These are phyloP conservation scores for Colletotrichum sp. DNA, from an alignment of 2,329 filamentous ascomycete genomes.

Conservation along the genomic window DNA sequence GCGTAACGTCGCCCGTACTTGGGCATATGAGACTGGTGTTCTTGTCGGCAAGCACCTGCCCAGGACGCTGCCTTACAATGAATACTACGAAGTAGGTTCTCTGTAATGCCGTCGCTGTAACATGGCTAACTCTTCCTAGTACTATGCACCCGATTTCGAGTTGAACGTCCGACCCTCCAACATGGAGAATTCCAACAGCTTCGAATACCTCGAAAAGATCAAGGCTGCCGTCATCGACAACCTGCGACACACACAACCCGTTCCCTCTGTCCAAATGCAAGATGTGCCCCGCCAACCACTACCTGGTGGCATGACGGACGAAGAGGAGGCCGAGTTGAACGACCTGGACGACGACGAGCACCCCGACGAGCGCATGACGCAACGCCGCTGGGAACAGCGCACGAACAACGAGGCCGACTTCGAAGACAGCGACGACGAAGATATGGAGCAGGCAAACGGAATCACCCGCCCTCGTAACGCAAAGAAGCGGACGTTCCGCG, in stretches of 20 bases:
- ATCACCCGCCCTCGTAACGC: conserved; percentile 58
- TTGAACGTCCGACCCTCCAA: conserved; percentile 89
- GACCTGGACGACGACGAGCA: conserved; percentile 85
- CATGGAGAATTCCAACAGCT: conserved; percentile 89
- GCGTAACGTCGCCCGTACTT: conserved; percentile 94
- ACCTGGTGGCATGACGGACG: conserved; percentile 64
- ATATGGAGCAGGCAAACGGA: conserved; percentile 76
- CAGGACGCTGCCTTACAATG: conserved; percentile 88
- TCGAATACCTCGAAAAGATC: conserved; percentile 82
- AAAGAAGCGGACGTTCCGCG: conserved; percentile 56
- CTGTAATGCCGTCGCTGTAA: not conserved
- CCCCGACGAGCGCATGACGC: conserved; percentile 81
- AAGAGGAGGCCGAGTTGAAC: conserved; percentile 69
- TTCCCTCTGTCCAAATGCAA: conserved; percentile 90
- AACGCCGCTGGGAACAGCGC: conserved; percentile 82
- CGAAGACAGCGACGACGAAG: conserved; percentile 89
- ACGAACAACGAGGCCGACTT: conserved; percentile 80
- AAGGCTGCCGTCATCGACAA: conserved; percentile 85
- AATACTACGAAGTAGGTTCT: conserved; percentile 80
- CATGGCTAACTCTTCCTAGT: conserved; percentile 57
- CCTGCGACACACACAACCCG: conserved; percentile 82
- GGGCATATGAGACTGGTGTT: conserved; percentile 95
- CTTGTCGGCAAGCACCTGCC: conserved; percentile 84
- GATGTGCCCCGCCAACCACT: conserved; percentile 71
- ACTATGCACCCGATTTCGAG: conserved; percentile 90